These are phyloP conservation scores for Tolypocladium album DNA, from an alignment of 2,329 filamentous ascomycete species.

Conservation along the genomic window DNA sequence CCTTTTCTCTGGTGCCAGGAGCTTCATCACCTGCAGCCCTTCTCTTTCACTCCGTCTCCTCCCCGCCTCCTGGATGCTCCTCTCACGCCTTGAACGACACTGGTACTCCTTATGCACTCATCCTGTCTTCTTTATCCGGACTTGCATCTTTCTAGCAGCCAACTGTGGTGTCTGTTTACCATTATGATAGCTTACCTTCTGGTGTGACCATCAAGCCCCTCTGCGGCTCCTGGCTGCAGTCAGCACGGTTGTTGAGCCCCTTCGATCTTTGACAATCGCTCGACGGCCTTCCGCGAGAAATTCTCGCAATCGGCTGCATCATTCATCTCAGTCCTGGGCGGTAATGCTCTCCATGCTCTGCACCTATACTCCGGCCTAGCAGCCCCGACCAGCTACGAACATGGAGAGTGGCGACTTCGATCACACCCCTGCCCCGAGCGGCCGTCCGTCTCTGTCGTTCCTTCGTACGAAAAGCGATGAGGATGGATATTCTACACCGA, in stretches of 20 bases:
- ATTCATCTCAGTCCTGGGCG: not conserved
- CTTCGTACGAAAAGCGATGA: constrained; percentile 5
- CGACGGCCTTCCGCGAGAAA: not conserved
- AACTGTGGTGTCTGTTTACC: not conserved
- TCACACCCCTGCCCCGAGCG: constrained; percentile 20
- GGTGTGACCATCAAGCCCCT: not conserved
- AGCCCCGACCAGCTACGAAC: constrained; percentile 6
- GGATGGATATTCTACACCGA: not conserved
- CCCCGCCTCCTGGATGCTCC: not conserved
- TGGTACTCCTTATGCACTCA: not conserved
- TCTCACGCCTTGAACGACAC: not conserved
- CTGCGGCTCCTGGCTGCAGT: not conserved
- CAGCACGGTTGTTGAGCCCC: not conserved
- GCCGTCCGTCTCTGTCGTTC: constrained; percentile 14
- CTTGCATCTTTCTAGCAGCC: not conserved
- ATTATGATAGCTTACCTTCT: not conserved
- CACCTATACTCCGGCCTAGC: constrained; percentile 9
- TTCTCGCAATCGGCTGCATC: not conserved
- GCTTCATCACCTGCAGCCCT: not conserved
- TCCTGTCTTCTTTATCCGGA: not conserved
- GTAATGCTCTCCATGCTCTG: constrained; percentile 11
- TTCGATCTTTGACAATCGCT: not conserved
- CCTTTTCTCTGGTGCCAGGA: not conserved
- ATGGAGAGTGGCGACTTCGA: constrained; percentile 18
- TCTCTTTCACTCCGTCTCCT: not conserved